phyloP scores from a whole-genome alignment of 805 yeast species.

The Candida ovalis region DNA sequence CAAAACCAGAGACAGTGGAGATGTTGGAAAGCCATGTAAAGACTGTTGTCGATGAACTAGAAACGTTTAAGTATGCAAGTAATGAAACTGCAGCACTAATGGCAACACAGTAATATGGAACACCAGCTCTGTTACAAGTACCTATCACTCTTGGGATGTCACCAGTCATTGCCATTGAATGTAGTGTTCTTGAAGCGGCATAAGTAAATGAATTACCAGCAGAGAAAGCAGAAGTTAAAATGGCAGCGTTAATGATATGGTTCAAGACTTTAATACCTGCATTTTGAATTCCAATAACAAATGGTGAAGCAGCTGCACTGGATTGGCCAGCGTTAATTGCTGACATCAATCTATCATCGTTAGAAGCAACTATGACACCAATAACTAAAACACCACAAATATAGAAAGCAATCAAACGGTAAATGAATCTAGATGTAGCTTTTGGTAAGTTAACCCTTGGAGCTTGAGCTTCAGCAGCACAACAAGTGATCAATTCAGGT shows the following conservation, averaged over 20 bases:
- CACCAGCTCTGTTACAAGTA: conserved; percentile 46
- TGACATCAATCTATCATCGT: conserved; percentile 42
- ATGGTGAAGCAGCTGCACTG: conserved; percentile 64
- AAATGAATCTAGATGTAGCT: conserved; percentile 57
- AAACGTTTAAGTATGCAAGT: conserved; percentile 51
- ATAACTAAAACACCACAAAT: conserved; percentile 52
- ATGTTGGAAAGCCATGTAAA: conserved; percentile 68
- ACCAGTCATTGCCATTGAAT: conserved; percentile 38
- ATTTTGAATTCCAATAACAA: conserved; percentile 58
- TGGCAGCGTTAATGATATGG: conserved; percentile 59
- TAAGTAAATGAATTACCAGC: conserved; percentile 43
- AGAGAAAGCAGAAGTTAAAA: conserved; percentile 55
- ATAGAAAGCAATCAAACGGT: conserved; percentile 60
- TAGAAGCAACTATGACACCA: conserved; percentile 56
- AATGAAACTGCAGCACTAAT: conserved; percentile 39
- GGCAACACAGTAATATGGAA: conserved; percentile 51
- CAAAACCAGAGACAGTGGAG: conserved; percentile 62
- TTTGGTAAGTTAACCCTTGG: conserved; percentile 60
- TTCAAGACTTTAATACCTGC: conserved; percentile 57
- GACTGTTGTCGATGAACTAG: conserved; percentile 48
- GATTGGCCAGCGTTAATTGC: conserved; percentile 41
- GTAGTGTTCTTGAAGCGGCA: conserved; percentile 40
- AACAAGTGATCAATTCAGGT: conserved; percentile 58
- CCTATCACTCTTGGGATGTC: conserved; percentile 36
- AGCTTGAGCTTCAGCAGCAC: conserved; percentile 55